Base-by-base conservation (phyloP, 306 rosid species). In the Trifolium dubium region DNA sequence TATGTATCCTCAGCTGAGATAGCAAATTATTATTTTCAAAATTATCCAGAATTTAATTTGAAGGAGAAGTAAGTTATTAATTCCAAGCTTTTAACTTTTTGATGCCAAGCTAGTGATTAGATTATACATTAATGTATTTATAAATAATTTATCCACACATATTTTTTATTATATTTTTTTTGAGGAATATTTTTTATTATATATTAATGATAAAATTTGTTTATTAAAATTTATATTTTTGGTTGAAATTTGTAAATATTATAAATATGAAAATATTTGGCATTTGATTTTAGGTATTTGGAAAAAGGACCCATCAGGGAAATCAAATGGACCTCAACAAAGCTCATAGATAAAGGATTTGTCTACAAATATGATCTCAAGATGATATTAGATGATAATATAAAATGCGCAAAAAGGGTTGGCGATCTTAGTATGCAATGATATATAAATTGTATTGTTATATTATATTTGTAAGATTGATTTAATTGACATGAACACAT, bases 1-100 rank as follows among this genome's bases (percentile, higher is more conserved):
- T 87, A 3, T 74, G 60, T 50, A 14, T 86, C 96, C 1, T 39
- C 85, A 18, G n/a, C 67, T 8, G 86, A 90, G 13, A 88, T 90
- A n/a, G 84, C 81, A 23, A 53, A 62, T 17, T 72, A 81, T 73
- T 86, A 72, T 68, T 60, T 14, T 11, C 76, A 72, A 47, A 46
- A 75, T 30, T 72, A 81, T 47, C 88, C 86, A 5, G 60, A 81
- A 35, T 67, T 86, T 75, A 64, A 83, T 7, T 32, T 83, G 70
- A 79, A 79, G 46, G 73, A 77, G 10, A 77, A 85, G 95, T 87
- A 55, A 75, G 94, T 63, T 41, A 2, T 41, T 32, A 32, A 32
- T 32, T 32, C 23, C 23, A 23, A 23, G 23, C 23, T 23, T 23
- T 23, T 23, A 23, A 23, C 23, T 23, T 23, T 23, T 23, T 23